Conservation (phyloP, 805 yeast genomes). For the Kodamaea leandrae region DNA sequence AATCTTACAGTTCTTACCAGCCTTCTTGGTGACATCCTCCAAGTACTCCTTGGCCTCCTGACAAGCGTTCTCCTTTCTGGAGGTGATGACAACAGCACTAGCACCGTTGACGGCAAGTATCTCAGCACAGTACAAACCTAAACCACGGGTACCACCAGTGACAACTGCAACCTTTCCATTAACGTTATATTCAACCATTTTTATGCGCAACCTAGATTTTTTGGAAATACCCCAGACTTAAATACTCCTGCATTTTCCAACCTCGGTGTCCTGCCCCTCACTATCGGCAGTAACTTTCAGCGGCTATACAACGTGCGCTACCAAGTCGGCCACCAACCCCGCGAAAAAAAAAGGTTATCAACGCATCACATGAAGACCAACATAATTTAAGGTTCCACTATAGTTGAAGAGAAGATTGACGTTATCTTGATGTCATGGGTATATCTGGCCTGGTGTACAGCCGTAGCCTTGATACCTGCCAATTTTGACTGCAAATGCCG, state of each 20-base stretch:
- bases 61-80: constrained; percentile 62
- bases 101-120: constrained; percentile 63
- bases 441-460: too few species aligned
- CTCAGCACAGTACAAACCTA: constrained; percentile 68
- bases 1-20: constrained; percentile 29
- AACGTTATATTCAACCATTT: constrained; percentile 47
- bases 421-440: too few species aligned
- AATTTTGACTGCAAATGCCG: too few species aligned
- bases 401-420: too few species aligned
- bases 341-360: too few species aligned
- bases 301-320: background rate
- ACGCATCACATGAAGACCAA: too few species aligned
- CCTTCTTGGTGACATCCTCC: constrained; percentile 35
- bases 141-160: constrained; percentile 76
- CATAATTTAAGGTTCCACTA: too few species aligned
- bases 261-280: constrained; percentile 2
- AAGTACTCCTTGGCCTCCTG: constrained; percentile 49
- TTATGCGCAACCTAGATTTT: background rate
- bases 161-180: constrained; percentile 63
- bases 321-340: constrained; percentile 1
- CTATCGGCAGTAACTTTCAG: background rate
- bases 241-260: background rate
- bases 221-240: constrained; percentile 1
- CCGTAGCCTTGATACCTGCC: too few species aligned
- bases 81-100: constrained; percentile 56